Conservation (phyloP, 306 rosid genomes). For the Trifolium repens region DNA sequence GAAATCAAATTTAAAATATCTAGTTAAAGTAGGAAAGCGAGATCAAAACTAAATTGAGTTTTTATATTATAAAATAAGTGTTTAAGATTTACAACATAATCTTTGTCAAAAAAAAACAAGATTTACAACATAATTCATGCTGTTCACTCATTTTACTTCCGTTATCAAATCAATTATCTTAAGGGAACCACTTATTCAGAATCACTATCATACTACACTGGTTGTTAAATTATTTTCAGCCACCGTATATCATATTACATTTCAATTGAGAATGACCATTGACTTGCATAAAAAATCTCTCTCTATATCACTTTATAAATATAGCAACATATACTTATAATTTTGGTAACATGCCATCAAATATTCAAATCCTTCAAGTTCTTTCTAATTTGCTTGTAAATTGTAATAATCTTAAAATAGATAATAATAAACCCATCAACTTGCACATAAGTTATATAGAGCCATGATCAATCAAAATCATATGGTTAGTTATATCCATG, state of each 20-base stretch:
- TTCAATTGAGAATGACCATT: conserved; percentile 32
- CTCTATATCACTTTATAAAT: conserved; percentile 12
- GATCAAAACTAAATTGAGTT: too few species aligned
- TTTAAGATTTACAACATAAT: too few species aligned
- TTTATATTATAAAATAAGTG: too few species aligned
- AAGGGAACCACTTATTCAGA: background rate
- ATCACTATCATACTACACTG: background rate
- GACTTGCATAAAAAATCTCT: conserved; percentile 27
- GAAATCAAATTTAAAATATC: too few species aligned
- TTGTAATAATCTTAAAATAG: background rate
- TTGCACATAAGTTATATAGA: background rate
- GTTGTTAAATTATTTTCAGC: conserved; percentile 11
- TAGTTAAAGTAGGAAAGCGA: too few species aligned
- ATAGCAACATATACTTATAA: background rate
- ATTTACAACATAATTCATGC: background rate
- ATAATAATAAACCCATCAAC: background rate
- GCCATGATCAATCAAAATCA: conserved; percentile 11
- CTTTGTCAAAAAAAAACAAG: too few species aligned
- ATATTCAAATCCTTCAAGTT: background rate
- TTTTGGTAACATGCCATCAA: background rate
- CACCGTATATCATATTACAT: conserved; percentile 15
- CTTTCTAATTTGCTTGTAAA: background rate
- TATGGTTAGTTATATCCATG: conserved; percentile 12
- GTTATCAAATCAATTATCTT: too few species aligned
- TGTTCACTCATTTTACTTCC: background rate